A percentile compares a stretch with the other conserved stretches of the same genome.
phyloP scores from a whole-genome alignment of 2,329 filamentous ascomycete species.

The Phoma sp. region DNA sequence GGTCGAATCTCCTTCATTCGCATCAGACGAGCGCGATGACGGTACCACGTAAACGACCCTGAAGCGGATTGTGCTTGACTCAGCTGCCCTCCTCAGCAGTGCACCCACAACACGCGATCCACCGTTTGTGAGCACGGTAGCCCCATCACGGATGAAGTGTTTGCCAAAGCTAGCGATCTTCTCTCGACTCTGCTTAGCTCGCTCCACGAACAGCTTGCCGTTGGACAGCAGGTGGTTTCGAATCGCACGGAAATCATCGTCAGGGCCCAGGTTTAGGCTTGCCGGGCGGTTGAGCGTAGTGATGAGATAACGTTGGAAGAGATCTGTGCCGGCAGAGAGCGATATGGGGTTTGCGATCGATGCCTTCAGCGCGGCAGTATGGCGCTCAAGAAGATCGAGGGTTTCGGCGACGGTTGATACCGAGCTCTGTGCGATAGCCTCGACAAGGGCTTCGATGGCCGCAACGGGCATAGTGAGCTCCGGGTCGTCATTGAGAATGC shows the following conservation, averaged over 20 bases:
- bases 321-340: slow-evolving; percentile 89
- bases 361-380: slow-evolving; percentile 78
- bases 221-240: slow-evolving; percentile 84
- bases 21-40: slow-evolving; percentile 42
- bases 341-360: slow-evolving; percentile 88
- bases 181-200: slow-evolving; percentile 83
- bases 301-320: slow-evolving; percentile 94
- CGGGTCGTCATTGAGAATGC: slow-evolving; percentile 70
- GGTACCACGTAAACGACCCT: slow-evolving; percentile 74
- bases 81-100: slow-evolving; percentile 75
- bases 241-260: slow-evolving; percentile 80
- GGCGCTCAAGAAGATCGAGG: slow-evolving; percentile 79
- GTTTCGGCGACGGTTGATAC: slow-evolving; percentile 93
- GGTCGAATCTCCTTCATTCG: slow-evolving; percentile 70
- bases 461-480: slow-evolving; percentile 96
- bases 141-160: slow-evolving; percentile 78
- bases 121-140: slow-evolving; percentile 87
- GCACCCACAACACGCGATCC: slow-evolving; percentile 83
- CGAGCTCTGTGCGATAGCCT: slow-evolving; percentile 78
- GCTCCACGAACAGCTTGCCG: slow-evolving; percentile 81
- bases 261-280: slow-evolving; percentile 52
- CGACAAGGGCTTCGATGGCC: slow-evolving; percentile 88
- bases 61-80: slow-evolving; percentile 72
- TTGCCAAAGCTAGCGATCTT: slow-evolving; percentile 82
- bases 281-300: slow-evolving; percentile 67